Evolutionary conservation across 2,329 filamentous ascomycete genomes (phyloP).

Genomic region (Lachnellula arida): DNA sequence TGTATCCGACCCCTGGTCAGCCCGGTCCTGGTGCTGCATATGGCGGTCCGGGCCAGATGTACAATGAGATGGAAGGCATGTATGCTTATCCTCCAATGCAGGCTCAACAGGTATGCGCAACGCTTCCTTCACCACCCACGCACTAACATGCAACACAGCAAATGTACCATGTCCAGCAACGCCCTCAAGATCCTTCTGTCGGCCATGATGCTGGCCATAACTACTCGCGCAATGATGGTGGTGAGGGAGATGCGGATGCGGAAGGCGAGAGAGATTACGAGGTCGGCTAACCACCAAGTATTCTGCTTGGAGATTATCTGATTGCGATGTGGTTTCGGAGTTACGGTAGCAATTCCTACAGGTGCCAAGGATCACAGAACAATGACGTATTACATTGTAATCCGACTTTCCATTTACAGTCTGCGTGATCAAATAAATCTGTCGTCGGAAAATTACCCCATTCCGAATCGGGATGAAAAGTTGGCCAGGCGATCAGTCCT

Average conservation of each 20-base stretch:
- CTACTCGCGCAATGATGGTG: slow-evolving; percentile 37
- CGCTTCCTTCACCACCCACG: neutral
- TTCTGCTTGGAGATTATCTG: neutral
- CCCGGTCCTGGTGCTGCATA: slow-evolving; percentile 67
- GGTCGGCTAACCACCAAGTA: slow-evolving; percentile 26
- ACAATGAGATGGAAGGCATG: slow-evolving; percentile 75
- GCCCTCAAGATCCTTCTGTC: slow-evolving; percentile 35
- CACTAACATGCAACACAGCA: slow-evolving; percentile 22
- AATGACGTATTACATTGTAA: slow-evolving; percentile 7
- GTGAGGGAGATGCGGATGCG: slow-evolving; percentile 40
- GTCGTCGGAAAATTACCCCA: slow-evolving; percentile 38
- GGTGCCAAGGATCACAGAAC: neutral
- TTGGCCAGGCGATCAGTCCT: slow-evolving; percentile 63
- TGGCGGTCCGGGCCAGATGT: slow-evolving; percentile 75
- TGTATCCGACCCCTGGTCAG: slow-evolving; percentile 79
- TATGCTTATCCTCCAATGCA: slow-evolving; percentile 80
- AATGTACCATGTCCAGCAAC: slow-evolving; percentile 39
- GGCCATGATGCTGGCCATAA: slow-evolving; percentile 34
- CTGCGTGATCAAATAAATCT: neutral
- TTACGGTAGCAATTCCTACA: slow-evolving; percentile 3
- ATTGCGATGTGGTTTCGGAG: slow-evolving; percentile 5
- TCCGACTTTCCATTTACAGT: neutral
- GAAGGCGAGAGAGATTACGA: slow-evolving; percentile 42
- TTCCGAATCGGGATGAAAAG: slow-evolving; percentile 71
- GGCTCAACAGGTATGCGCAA: slow-evolving; percentile 68